phyloP scores from a whole-genome alignment of 176 grass and related monocot genomes.

The Tillandsia fasciculata region DNA sequence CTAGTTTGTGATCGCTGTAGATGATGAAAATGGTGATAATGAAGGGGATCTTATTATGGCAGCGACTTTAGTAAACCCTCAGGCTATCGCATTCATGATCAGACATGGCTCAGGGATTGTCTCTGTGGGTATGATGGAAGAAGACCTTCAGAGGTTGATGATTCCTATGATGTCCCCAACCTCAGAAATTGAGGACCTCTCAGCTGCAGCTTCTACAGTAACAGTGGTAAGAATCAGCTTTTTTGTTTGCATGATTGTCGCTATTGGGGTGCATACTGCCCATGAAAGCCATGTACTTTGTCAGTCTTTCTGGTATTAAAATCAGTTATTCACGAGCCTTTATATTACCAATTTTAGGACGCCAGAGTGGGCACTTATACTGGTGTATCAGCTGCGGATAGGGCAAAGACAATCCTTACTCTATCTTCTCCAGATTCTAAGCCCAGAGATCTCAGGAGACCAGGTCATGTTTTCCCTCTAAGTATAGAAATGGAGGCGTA shows the following conservation, averaged over 20 bases:
- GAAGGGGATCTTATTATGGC: slow-evolving; percentile 82
- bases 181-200: slow-evolving; percentile 58
- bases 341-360: slow-evolving; percentile 40
- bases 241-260: not conserved
- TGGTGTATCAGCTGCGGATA: slow-evolving; percentile 74
- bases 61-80: slow-evolving; percentile 42
- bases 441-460: slow-evolving; percentile 68
- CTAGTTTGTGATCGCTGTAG: slow-evolving; percentile 97
- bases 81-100: slow-evolving; percentile 81
- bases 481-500: slow-evolving; percentile 71
- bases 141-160: slow-evolving; percentile 73
- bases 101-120: slow-evolving; percentile 80
- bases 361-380: slow-evolving; percentile 53
- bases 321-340: not conserved
- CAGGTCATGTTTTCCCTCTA: slow-evolving; percentile 75
- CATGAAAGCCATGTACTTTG: too few species aligned
- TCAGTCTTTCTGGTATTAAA: too few species aligned
- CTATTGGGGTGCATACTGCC: too few species aligned
- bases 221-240: slow-evolving; percentile 55
- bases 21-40: slow-evolving; percentile 62
- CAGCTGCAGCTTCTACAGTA: slow-evolving; percentile 52
- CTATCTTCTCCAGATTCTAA: slow-evolving; percentile 71
- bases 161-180: slow-evolving; percentile 86
- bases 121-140: slow-evolving; percentile 84
- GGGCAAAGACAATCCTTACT: slow-evolving; percentile 69